A percentile compares a stretch with the other conserved stretches of the same genome.
Conservation (phyloP, 306 rosid genomes). For the Vachellia collinsii region DNA sequence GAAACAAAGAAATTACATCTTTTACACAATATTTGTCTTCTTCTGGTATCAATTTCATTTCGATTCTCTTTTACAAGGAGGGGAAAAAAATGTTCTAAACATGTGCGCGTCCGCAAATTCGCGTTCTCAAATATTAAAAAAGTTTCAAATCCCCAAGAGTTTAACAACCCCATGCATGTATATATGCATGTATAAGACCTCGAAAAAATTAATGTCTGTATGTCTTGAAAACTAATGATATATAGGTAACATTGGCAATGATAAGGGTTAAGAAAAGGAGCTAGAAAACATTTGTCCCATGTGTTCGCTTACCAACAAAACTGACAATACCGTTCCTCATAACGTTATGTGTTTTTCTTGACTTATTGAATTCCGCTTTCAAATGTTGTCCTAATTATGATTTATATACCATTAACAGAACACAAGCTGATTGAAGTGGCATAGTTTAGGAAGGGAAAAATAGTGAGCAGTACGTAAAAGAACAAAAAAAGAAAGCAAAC, state of each 20-base stretch:
- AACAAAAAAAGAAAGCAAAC: not conserved
- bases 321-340: constrained; percentile 16
- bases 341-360: not conserved
- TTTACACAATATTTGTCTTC: constrained; percentile 34
- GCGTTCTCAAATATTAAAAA: not conserved
- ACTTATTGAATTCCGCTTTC: not conserved
- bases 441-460: not conserved
- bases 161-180: constrained; percentile 29
- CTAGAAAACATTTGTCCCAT: constrained; percentile 36
- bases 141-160: constrained; percentile 48
- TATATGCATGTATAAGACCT: constrained; percentile 4
- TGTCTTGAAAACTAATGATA: constrained; percentile 22
- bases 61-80: not conserved
- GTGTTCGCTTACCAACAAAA: constrained; percentile 24
- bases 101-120: not conserved
- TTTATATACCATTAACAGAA: not conserved
- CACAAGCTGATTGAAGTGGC: not conserved
- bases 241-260: constrained; percentile 43
- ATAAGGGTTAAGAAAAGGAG: constrained; percentile 40
- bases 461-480: not conserved
- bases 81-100: constrained; percentile 1
- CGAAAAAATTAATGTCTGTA: constrained; percentile 42
- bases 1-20: constrained; percentile 21
- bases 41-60: not conserved
- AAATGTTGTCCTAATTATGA: not conserved